Percentiles rank a stretch among this genome's conserved stretches.
These are phyloP conservation scores for Fusarium bactridioides DNA, from an alignment of 2,329 filamentous ascomycete genomes.

Conservation along the genomic window DNA sequence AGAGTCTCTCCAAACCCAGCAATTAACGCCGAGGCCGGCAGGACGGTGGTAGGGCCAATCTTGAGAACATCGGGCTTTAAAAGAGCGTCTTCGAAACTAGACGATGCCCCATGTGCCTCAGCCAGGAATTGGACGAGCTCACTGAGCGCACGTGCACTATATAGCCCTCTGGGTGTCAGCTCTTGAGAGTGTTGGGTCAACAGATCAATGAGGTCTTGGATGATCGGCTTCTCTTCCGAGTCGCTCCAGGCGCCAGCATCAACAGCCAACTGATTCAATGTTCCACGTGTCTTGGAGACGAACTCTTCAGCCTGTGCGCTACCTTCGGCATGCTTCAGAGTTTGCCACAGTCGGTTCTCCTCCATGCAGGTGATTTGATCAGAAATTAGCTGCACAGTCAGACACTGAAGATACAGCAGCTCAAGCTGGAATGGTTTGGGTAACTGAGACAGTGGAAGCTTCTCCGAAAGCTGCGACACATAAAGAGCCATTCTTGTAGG, in stretches of 20 bases:
- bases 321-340: conserved; percentile 47
- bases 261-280: conserved; percentile 47
- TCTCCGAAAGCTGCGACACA: conserved; percentile 63
- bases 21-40: conserved; percentile 60
- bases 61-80: conserved; percentile 56
- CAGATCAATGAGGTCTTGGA: conserved; percentile 53
- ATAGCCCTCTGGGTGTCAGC: conserved; percentile 56
- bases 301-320: conserved; percentile 54
- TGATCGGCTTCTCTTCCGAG: conserved; percentile 47
- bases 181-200: conserved; percentile 54
- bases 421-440: conserved; percentile 56
- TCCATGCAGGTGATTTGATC: conserved; percentile 62
- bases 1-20: conserved; percentile 61
- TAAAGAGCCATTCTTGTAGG: conserved; percentile 81
- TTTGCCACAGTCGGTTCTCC: conserved; percentile 57
- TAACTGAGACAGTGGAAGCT: conserved; percentile 50
- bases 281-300: conserved; percentile 50
- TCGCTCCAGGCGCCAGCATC: conserved; percentile 51
- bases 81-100: conserved; percentile 58
- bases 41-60: conserved; percentile 53
- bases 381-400: conserved; percentile 60
- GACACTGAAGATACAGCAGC: conserved; percentile 58
- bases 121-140: conserved; percentile 58
- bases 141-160: conserved; percentile 61
- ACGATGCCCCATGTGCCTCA: conserved; percentile 56